These are phyloP conservation scores for Malus domestica DNA, from an alignment of 306 rosid species.

Conservation along the genomic window ASM211411v1 NC_041794.1:5699001-5699500, in stretches of 20 bases:
- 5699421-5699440: neutral
- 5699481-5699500: conserved; percentile 17
- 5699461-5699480: neutral
- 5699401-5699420: neutral
- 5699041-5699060: neutral
- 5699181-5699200: neutral
- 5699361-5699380: no score
- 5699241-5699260: neutral
- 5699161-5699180: neutral
- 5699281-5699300: neutral
- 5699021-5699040: neutral
- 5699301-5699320: neutral
- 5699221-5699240: neutral
- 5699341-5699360: neutral
- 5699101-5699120: neutral
- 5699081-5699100: neutral
- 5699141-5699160: neutral
- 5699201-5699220: neutral
- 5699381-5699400: no score
- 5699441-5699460: neutral
- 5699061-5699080: neutral
- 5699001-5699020: neutral
- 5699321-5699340: neutral
- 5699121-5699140: neutral
- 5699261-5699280: neutral